Conservation (phyloP, 768 basidiomycete genomes). For the Suillus sp. region DNA sequence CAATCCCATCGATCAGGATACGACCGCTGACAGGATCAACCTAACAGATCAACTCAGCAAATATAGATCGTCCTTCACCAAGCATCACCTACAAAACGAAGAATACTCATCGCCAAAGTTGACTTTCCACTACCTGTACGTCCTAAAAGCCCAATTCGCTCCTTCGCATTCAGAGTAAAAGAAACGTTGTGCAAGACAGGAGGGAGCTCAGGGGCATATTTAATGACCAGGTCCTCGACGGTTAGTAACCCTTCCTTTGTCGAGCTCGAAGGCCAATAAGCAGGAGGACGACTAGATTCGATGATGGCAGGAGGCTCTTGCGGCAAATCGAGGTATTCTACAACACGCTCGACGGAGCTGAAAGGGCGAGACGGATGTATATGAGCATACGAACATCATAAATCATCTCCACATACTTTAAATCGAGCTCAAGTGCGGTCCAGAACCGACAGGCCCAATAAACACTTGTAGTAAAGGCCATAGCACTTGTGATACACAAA, state of each 20-base stretch:
- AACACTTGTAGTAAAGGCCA: constrained; percentile 55
- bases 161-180: constrained; percentile 68
- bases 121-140: constrained; percentile 84
- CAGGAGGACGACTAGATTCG: constrained; percentile 75
- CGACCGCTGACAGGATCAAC: constrained; percentile 75
- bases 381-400: neutral
- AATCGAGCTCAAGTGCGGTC: constrained; percentile 68
- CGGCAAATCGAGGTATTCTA: constrained; percentile 88
- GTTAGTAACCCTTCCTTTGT: constrained; percentile 57
- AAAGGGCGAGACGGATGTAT: constrained; percentile 13
- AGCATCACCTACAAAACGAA: constrained; percentile 67
- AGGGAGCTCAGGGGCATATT: constrained; percentile 84
- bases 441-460: constrained; percentile 54
- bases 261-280: constrained; percentile 88
- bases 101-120: constrained; percentile 82
- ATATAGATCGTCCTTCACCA: neutral
- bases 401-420: constrained; percentile 54
- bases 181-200: constrained; percentile 76
- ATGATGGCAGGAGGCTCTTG: constrained; percentile 83
- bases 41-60: constrained; percentile 30
- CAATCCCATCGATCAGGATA: constrained; percentile 86
- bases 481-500: constrained; percentile 75
- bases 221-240: constrained; percentile 77
- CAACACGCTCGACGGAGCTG: constrained; percentile 87
- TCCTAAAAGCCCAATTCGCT: constrained; percentile 79